These are phyloP conservation scores for Diaporthe citri DNA, from an alignment of 2,329 filamentous ascomycete genomes.

Conservation along the genomic window DNA sequence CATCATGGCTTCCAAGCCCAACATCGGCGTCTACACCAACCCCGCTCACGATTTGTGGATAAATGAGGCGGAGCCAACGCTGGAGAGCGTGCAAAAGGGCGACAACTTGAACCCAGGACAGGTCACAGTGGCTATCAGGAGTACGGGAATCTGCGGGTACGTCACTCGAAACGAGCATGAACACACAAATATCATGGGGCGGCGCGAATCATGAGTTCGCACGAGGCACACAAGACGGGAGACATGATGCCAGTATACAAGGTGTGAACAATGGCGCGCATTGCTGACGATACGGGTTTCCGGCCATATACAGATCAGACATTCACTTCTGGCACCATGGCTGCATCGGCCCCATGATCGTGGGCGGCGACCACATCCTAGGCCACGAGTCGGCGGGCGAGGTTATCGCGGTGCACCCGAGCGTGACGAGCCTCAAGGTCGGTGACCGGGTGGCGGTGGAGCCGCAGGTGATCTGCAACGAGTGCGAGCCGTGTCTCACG, in stretches of 20 bases:
- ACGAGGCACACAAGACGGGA: not conserved
- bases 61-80: conserved; percentile 79
- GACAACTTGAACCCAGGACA: conserved; percentile 81
- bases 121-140: conserved; percentile 90
- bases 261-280: not conserved
- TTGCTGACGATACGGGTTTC: conserved; percentile 11
- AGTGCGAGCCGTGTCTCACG: conserved; percentile 90
- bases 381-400: conserved; percentile 94
- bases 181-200: no score
- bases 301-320: conserved; percentile 74
- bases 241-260: not conserved
- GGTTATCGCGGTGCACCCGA: conserved; percentile 84
- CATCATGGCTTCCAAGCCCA: conserved; percentile 74
- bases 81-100: conserved; percentile 78
- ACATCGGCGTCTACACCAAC: conserved; percentile 97
- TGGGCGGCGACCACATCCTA: conserved; percentile 88
- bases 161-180: conserved; percentile 41
- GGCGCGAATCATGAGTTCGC: not conserved
- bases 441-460: conserved; percentile 95
- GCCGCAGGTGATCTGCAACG: conserved; percentile 91
- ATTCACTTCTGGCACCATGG: conserved; percentile 98
- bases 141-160: conserved; percentile 95
- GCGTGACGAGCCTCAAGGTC: conserved; percentile 80
- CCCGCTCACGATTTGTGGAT: conserved; percentile 93
- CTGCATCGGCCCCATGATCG: conserved; percentile 96